These are phyloP conservation scores for Scheffersomyces coipomensis DNA, from an alignment of 805 yeast genomes.

Conservation along the genomic window DNA sequence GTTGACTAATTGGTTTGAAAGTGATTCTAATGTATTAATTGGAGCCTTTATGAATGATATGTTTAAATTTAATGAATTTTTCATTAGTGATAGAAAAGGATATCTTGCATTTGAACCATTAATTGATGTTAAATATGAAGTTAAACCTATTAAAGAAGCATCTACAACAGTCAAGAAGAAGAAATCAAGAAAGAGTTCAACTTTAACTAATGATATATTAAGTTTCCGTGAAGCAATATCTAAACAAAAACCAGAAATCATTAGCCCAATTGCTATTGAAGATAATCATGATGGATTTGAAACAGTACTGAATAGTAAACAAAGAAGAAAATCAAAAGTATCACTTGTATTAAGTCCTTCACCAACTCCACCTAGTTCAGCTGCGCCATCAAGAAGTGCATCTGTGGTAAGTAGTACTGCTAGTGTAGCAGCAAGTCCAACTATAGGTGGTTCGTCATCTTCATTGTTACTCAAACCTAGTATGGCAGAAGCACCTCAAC, in stretches of 20 bases:
- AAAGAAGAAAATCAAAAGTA: conserved; percentile 15
- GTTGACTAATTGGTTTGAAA: conserved; percentile 17
- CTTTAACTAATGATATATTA: conserved; percentile 14
- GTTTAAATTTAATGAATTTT: conserved; percentile 23
- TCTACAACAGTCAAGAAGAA: conserved; percentile 16
- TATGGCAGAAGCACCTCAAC: not conserved
- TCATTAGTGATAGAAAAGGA: conserved; percentile 35
- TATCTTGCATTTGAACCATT: conserved; percentile 32
- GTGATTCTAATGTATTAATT: conserved; percentile 15
- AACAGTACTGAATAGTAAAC: conserved; percentile 18
- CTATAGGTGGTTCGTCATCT: too few species aligned
- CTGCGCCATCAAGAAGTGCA: not conserved
- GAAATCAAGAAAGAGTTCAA: conserved; percentile 24
- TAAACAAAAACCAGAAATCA: conserved; percentile 10
- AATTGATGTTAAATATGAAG: conserved; percentile 27
- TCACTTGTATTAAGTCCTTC: conserved; percentile 3
- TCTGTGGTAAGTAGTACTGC: not conserved
- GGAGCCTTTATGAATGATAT: conserved; percentile 18
- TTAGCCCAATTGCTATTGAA: conserved; percentile 18
- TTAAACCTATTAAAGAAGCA: conserved; percentile 5
- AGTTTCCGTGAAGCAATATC: conserved; percentile 25
- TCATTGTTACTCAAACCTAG: too few species aligned
- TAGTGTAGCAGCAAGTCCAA: too few species aligned
- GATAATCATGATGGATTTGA: conserved; percentile 22
- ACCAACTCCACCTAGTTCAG: conserved; percentile 3